Evolutionary conservation across 2,329 filamentous ascomycete species (phyloP).

Genomic region (Stachybotrys elegans): DNA sequence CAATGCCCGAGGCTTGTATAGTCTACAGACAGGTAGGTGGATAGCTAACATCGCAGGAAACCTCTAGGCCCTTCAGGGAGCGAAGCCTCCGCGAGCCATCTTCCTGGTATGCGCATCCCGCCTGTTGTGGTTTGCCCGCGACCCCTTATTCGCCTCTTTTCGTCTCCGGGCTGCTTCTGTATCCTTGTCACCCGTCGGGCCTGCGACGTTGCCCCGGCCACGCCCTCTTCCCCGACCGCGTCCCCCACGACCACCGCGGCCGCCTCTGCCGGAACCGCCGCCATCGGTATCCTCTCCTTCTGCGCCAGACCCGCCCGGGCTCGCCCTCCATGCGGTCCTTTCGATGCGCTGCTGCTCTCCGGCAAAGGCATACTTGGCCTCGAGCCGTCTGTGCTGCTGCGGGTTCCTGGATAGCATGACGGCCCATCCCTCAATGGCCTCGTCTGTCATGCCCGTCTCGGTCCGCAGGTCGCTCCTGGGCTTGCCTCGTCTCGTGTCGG

Average conservation of each 20-base stretch:
- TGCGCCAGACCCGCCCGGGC: conserved; percentile 47
- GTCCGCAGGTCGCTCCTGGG: conserved; percentile 60
- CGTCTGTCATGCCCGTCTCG: conserved; percentile 85
- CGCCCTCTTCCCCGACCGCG: conserved; percentile 46
- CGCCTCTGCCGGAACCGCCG: conserved; percentile 37
- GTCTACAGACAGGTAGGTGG: too few species aligned
- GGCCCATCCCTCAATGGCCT: conserved; percentile 90
- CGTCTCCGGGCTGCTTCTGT: conserved; percentile 65
- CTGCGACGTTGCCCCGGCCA: conserved; percentile 55
- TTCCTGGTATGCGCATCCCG: conserved; percentile 64
- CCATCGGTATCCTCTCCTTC: conserved; percentile 51
- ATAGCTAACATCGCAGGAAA: too few species aligned
- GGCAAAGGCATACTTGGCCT: conserved; percentile 63
- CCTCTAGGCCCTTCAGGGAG: too few species aligned
- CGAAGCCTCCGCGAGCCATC: conserved; percentile 53
- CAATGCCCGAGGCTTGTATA: too few species aligned
- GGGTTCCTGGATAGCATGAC: conserved; percentile 77
- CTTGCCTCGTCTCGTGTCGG: conserved; percentile 60
- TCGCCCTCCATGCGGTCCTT: conserved; percentile 60
- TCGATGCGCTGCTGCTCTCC: conserved; percentile 62
- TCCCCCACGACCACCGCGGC: conserved; percentile 40
- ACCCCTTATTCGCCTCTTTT: conserved; percentile 80
- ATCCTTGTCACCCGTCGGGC: conserved; percentile 62
- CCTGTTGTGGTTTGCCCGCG: conserved; percentile 80
- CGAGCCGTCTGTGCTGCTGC: conserved; percentile 61